phyloP scores from a whole-genome alignment of 1,284 basidiomycete genomes.

The Trichosporon sp. region DNA sequence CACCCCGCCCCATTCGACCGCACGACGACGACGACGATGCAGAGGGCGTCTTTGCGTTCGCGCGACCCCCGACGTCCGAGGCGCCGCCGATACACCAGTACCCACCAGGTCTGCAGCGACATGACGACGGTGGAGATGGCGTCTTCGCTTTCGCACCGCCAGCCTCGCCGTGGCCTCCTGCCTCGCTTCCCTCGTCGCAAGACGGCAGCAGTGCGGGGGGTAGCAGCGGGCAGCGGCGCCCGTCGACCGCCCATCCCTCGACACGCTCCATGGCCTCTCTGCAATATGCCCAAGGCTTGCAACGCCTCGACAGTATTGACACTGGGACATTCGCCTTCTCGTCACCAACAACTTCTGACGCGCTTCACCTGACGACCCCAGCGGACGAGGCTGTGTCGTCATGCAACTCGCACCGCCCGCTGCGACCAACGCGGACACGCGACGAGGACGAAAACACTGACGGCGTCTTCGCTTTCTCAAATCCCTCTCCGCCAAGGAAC shows the following conservation, averaged over 20 bases:
- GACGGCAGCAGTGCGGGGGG: conserved; percentile 1
- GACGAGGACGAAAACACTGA: conserved; percentile 38
- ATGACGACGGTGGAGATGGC: not conserved
- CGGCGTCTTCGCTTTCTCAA: conserved; percentile 52
- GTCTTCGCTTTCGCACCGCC: not conserved
- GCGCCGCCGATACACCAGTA: conserved; percentile 2
- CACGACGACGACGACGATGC: not conserved
- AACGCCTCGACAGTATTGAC: not conserved
- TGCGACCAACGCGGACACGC: too few species aligned
- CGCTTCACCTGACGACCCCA: not conserved
- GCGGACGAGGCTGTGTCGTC: not conserved
- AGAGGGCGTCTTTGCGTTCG: conserved; percentile 1
- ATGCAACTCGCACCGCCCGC: not conserved
- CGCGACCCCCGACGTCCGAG: conserved; percentile 2
- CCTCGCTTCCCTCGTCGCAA: not conserved
- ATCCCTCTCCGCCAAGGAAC: not conserved
- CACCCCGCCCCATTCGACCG: not conserved
- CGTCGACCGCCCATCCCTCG: not conserved
- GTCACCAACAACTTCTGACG: not conserved
- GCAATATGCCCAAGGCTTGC: not conserved
- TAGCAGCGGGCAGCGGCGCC: not conserved
- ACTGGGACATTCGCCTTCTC: not conserved
- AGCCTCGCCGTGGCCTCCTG: not conserved
- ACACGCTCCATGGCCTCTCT: not conserved
- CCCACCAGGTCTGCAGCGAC: not conserved